Base-by-base conservation (phyloP, 768 basidiomycete species). In the Xerocomellus amylosporus region DNA sequence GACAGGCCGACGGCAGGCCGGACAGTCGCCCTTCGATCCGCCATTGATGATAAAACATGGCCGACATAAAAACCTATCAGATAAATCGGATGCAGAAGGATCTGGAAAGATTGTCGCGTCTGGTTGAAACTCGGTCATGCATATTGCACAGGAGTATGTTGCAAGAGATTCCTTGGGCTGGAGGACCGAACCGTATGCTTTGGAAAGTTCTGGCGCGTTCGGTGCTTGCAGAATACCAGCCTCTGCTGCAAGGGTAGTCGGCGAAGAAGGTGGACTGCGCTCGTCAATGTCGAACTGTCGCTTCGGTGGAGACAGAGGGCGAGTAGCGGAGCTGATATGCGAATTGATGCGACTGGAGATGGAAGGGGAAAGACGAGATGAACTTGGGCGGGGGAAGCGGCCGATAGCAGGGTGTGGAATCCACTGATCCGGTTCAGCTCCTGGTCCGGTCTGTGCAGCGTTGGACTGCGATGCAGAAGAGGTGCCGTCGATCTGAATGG, bases 51-150 rank as follows among this genome's bases (percentile, higher is more conserved):
- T 75, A 64, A 90, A 93, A 67, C 91, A 93, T 22, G 80, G 71
- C 26, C 83, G 81, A 68, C 91, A 93, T 15, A 92, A 73, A 68
- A 90, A 93, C 3, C 81, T 79, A n/a, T 73, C 74, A 60, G 64
- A 45, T 24, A 46, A 49, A 17, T 49, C 55, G 37, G 53, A 43
- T 33, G 50, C 19, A 15, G 57, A 62, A 37, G 86, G 87, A 62
- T 91, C 86, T 1, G 91, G 91, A 64, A 90, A 93, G 55, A 93
- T 90, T 30, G 91, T 93, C 20, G 87, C 82, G 67, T 93, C 90
- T 3, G 90, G 90, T 34, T 84, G 80, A 64, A 93, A 93, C 10
- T 77, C 73, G 0, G 76, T 69, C 15, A 75, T 72, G 65, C 91
- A 93, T 13, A 83, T 66, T 33, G 79, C 80, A 66, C 91, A 93